Conservation (phyloP, 345 rosid genomes). For the thale cress (Arabidopsis thaliana) region TAIR10.1 NC_003070.9:25151001-25151500, state of each 20-base stretch:
- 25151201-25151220: too few relatives aligned
- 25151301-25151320: slow-evolving; percentile 25
- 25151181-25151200: too few relatives aligned
- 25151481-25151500: slow-evolving; percentile 42
- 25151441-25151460: slow-evolving; percentile 13
- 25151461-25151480: slow-evolving; percentile 34
- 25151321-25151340: slow-evolving; percentile 28
- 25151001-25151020: too few relatives aligned
- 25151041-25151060: too few relatives aligned
- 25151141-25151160: background rate
- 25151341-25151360: slow-evolving; percentile 45
- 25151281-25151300: background rate
- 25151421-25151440: slow-evolving; percentile 26
- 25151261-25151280: background rate
- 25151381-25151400: slow-evolving; percentile 32
- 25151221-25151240: too few relatives aligned
- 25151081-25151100: too few relatives aligned
- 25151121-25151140: background rate
- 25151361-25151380: slow-evolving; percentile 36
- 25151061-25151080: too few relatives aligned
- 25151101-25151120: too few relatives aligned
- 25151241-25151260: background rate
- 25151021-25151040: too few relatives aligned
- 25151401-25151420: slow-evolving; percentile 30
- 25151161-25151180: too few relatives aligned